Conservation (phyloP, 331 rosid species). For the Saraca asoca region DNA sequence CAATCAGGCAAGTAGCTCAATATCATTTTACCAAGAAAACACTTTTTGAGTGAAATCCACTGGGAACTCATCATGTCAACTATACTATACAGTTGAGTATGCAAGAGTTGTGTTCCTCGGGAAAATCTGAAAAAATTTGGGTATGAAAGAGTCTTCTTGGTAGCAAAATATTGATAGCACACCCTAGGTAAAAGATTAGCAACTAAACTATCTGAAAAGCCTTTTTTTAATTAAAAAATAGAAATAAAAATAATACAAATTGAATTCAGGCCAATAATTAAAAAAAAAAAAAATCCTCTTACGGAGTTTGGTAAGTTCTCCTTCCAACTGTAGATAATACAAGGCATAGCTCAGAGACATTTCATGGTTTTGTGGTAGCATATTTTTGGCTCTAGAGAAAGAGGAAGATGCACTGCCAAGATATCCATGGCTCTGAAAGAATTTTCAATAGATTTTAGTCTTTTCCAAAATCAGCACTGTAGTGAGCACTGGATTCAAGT, state of each 20-base stretch:
- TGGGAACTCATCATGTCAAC: no score
- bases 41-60: no score
- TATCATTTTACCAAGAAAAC: no score
- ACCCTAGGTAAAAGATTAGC: no score
- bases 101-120: no score
- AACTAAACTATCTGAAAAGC: constrained; percentile 14
- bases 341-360: constrained; percentile 25
- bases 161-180: no score
- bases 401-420: constrained; percentile 47
- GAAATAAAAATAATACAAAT: constrained; percentile 6
- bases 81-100: no score
- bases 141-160: no score
- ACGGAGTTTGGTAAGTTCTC: constrained; percentile 19
- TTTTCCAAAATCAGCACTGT: constrained; percentile 82
- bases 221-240: background rate
- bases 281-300: constrained; percentile 31
- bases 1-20: no score
- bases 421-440: constrained; percentile 45
- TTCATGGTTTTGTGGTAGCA: constrained; percentile 23
- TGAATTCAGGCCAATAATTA: constrained; percentile 24
- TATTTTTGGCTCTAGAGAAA: constrained; percentile 17
- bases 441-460: constrained; percentile 42
- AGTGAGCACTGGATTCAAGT: constrained; percentile 91
- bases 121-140: no score
- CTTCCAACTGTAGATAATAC: constrained; percentile 23